Base-by-base conservation (phyloP, 1,284 basidiomycete species). In the Bjerkandera adusta region DNA sequence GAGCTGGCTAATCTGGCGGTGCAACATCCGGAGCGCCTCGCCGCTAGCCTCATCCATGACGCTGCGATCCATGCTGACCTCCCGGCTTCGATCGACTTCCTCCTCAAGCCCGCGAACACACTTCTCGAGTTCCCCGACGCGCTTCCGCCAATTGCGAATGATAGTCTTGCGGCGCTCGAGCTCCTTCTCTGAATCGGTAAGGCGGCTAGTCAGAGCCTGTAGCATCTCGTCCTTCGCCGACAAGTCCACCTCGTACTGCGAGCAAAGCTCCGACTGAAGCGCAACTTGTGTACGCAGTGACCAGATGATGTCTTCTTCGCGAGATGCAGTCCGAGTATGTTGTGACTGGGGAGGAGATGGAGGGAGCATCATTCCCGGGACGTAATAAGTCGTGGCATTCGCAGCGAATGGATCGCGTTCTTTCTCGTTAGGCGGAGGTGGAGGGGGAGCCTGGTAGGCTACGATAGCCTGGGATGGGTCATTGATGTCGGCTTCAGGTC, bases 21-120 rank as follows among this genome's bases (percentile, higher is more conserved):
- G 86, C 26, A 89, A 68, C 68, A 77, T 77, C 22, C 78, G 68
- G 50, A 89, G 57, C 1, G 85, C 85, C 57, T 83, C 79, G 1
- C 81, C 74, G 49, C 82, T 85, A 1, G 86, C 86, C 54, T 85
- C 85, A 55, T 89, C 87, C 80, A 88, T 85, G 32, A 88, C 63
- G 50, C 83, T 87, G 32, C 85, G 70, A 57, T 87, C 86, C 65
- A 81, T 66, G 57, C 76, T 83, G 56, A 83, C 82, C 59, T 80
- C 79, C 39, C 81, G 69, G 46, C 79, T 83, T 3, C 71, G 68
- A 39, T 89, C 85, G 13, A 85, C 78, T 56, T 86, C 81, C 33
- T 85, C 83, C 57, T 87, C 81, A 16, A 90, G 70, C 46, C 71
- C 65, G 11, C 79, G 68, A 49, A 81, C 80, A 48, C 77, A 71